Base-by-base conservation (phyloP, 495 filamentous ascomycete species). In the Xylaria longipes region DNA sequence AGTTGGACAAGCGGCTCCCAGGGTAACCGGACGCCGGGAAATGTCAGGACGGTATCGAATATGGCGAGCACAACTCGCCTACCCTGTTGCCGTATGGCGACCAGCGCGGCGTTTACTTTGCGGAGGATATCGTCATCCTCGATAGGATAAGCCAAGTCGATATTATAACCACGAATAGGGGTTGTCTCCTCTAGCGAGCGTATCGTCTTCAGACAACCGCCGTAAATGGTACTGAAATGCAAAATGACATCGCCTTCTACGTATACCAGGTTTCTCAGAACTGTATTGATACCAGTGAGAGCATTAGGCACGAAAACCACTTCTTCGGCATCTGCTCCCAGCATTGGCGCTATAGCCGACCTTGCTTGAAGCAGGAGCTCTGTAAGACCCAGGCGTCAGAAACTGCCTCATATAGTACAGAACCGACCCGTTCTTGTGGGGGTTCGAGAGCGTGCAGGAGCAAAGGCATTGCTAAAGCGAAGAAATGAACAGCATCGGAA, bases 291-390 rank as follows among this genome's bases (percentile, higher is more conserved):
- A 57, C 91, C 94, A 0, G 89, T 90, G 0, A 93, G 95, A 57
- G 93, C 91, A 80, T 98, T 97, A 50, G 88, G 86, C 27, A 94
- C 89, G 65, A 93, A 89, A 4, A 95, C 93, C 45, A 91, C 83
- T 56, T 91, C 89, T 17, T 87, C 80, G n/a, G 81, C 75, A 17
- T 88, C 86, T 11, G 86, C 87, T 68, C 91, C 84, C 29, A 97
- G 82, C 43, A 91, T 71, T 15, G 83, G 77, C 0, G 93, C 90
- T 25, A 94, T 77, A 5, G 85, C 86, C 12, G 69, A 73, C 20
- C 94, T 91, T n/a, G 90, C 86, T 43, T 84, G 73, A 65, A 87
- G 84, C 1, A 95, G 84, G 31, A 86, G 79, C 17, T 77, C 60
- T 63, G 20, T 43, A 25, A 63, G 60, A 43, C 11, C 8, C 33